Percentiles rank a stretch among this genome's conserved stretches.
Evolutionary conservation across 2,329 filamentous ascomycete genomes (phyloP).

Genomic region (Botrytis porri): DNA sequence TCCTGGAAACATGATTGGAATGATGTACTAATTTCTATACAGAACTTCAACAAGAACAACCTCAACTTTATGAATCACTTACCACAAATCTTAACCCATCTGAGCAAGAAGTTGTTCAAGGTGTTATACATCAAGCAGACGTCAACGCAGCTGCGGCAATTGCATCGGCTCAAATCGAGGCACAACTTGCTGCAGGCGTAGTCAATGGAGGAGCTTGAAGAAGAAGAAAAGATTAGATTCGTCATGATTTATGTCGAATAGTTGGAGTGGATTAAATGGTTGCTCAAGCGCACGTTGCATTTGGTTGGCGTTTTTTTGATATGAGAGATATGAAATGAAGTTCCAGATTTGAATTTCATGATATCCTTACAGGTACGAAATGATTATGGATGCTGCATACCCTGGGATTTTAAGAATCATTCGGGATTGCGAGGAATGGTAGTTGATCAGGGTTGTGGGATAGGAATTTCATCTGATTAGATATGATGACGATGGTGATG

Average conservation of each 20-base stretch:
- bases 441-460: not conserved
- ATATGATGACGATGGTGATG: constrained; percentile 6
- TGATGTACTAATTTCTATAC: constrained; percentile 24
- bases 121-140: constrained; percentile 55
- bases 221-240: constrained; percentile 10
- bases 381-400: constrained; percentile 18
- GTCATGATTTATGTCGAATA: constrained; percentile 12
- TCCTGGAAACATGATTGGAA: too few relatives aligned
- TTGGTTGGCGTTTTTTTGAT: constrained; percentile 18
- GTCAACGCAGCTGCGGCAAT: constrained; percentile 27
- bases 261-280: constrained; percentile 24
- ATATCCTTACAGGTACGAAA: constrained; percentile 3
- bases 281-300: constrained; percentile 32
- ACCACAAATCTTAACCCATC: constrained; percentile 75
- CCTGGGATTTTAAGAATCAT: constrained; percentile 11
- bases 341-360: constrained; percentile 16
- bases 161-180: constrained; percentile 26
- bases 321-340: constrained; percentile 5
- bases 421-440: constrained; percentile 8
- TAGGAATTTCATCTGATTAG: not conserved
- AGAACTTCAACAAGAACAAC: constrained; percentile 89
- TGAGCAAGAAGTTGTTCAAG: constrained; percentile 78
- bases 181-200: constrained; percentile 19
- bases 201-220: constrained; percentile 34
- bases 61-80: constrained; percentile 79